Evolutionary conservation across 2,329 filamentous ascomycete genomes (phyloP).

Genomic region (Trichoderma sp.): DNA sequence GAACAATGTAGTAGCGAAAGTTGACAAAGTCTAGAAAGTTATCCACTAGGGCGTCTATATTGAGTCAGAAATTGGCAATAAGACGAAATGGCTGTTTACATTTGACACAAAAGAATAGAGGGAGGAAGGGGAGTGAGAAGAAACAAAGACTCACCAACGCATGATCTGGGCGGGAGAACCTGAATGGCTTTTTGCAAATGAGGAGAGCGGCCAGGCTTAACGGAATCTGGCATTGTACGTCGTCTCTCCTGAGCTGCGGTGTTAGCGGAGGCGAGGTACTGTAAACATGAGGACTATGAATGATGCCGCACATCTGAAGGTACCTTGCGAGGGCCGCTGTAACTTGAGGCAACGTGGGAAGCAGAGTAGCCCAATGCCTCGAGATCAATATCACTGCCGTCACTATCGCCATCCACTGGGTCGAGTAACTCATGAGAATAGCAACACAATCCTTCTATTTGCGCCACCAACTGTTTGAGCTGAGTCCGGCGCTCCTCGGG

Average conservation of each 20-base stretch:
- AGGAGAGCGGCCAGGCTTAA: constrained; percentile 25
- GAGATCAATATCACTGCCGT: constrained; percentile 30
- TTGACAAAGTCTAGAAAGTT: constrained; percentile 39
- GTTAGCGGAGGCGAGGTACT: background rate
- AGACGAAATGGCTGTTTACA: too few species aligned
- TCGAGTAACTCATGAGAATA: constrained; percentile 17
- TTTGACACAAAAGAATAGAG: background rate
- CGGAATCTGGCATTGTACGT: constrained; percentile 10
- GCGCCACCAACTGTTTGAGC: background rate
- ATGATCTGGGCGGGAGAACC: constrained; percentile 34
- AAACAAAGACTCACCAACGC: constrained; percentile 30
- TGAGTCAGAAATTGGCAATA: background rate
- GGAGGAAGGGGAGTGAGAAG: background rate
- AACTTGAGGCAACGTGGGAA: constrained; percentile 24
- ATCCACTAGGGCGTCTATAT: constrained; percentile 36
- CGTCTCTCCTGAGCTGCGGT: background rate
- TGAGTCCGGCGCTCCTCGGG: background rate
- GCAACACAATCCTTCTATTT: background rate
- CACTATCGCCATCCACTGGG: constrained; percentile 24
- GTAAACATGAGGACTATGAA: background rate
- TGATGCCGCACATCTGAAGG: background rate
- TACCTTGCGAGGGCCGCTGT: background rate
- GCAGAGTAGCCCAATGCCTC: constrained; percentile 37
- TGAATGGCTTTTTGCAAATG: constrained; percentile 34
- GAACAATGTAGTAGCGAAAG: constrained; percentile 40